These are phyloP conservation scores for Glycine soja DNA, from an alignment of 306 rosid genomes.

Conservation along the genomic window DNA sequence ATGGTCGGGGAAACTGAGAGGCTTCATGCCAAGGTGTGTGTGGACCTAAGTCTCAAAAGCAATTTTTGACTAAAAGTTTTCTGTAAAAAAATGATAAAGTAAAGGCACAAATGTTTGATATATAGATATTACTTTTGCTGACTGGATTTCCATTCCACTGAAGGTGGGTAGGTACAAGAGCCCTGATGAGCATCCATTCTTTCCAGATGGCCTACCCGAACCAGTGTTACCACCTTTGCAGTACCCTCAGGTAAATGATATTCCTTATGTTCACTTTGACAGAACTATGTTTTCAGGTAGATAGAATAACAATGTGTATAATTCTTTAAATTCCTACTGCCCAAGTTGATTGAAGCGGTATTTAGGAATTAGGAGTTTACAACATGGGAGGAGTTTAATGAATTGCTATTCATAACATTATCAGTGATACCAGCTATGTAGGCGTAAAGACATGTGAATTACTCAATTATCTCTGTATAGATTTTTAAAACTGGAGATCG, in stretches of 20 bases:
- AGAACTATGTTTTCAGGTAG: neutral
- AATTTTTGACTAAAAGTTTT: neutral
- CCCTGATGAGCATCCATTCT: constrained; percentile 96
- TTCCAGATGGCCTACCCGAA: constrained; percentile 73
- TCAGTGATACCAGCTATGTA: constrained; percentile 3
- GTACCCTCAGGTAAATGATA: constrained; percentile 74
- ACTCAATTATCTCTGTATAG: neutral
- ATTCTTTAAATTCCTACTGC: neutral
- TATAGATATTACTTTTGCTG: constrained; percentile 19
- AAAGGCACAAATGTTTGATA: neutral
- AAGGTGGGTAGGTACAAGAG: constrained; percentile 92
- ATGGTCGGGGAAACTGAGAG: constrained; percentile 86
- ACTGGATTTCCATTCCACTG: constrained; percentile 43
- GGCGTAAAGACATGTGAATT: neutral
- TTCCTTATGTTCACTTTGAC: constrained; percentile 18
- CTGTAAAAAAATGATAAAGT: too few species aligned
- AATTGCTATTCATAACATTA: neutral
- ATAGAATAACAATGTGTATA: neutral
- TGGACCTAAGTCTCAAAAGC: constrained; percentile 41
- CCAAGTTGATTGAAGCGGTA: too few species aligned
- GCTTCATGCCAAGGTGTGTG: constrained; percentile 78
- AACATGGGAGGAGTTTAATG: neutral
- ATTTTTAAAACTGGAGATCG: constrained; percentile 16
- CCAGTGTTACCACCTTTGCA: constrained; percentile 84
- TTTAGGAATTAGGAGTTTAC: constrained; percentile 23